Evolutionary conservation across 2,329 filamentous ascomycete species (phyloP).

Genomic region (Apiospora marii): DNA sequence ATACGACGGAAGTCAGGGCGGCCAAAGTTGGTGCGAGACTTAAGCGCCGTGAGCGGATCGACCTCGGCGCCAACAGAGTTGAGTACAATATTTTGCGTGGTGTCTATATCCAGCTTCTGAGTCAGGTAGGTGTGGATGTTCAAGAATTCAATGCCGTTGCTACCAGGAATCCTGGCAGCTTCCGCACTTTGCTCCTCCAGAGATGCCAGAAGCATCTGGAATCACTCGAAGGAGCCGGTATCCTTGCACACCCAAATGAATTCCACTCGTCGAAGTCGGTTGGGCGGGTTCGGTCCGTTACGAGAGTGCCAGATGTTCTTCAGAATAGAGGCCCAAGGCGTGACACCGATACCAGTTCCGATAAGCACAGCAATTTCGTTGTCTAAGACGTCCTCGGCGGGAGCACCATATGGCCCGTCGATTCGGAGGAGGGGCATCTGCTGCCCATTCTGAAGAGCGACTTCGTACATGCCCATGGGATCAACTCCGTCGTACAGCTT

Average conservation of each 20-base stretch:
- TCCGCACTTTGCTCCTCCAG: slow-evolving; percentile 85
- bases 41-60: slow-evolving; percentile 92
- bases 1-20: slow-evolving; percentile 87
- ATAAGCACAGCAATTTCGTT: slow-evolving; percentile 89
- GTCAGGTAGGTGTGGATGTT: slow-evolving; percentile 98
- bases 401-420: slow-evolving; percentile 95
- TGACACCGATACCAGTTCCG: slow-evolving; percentile 87
- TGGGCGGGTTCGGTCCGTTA: slow-evolving; percentile 86
- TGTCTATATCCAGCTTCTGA: slow-evolving; percentile 90
- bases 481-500: slow-evolving; percentile 92
- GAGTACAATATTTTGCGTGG: slow-evolving; percentile 93
- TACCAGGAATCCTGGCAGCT: slow-evolving; percentile 71
- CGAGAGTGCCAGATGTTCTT: slow-evolving; percentile 99
- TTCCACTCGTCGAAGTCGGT: slow-evolving; percentile 89
- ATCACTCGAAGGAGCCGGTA: slow-evolving; percentile 97
- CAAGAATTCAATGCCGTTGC: slow-evolving; percentile 81
- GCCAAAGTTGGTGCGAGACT: slow-evolving; percentile 90
- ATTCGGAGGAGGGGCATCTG: slow-evolving; percentile 90
- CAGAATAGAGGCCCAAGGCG: slow-evolving; percentile 84
- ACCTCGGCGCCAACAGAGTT: slow-evolving; percentile 89
- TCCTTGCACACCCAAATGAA: slow-evolving; percentile 99
- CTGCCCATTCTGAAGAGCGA: slow-evolving; percentile 91
- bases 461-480: slow-evolving; percentile 96
- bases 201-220: slow-evolving; percentile 90
- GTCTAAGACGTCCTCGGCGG: slow-evolving; percentile 96